Percentiles rank a stretch among this genome's conserved stretches.
These are phyloP conservation scores for Ustilago curta DNA, from an alignment of 1,284 basidiomycete genomes.

Conservation along the genomic window DNA sequence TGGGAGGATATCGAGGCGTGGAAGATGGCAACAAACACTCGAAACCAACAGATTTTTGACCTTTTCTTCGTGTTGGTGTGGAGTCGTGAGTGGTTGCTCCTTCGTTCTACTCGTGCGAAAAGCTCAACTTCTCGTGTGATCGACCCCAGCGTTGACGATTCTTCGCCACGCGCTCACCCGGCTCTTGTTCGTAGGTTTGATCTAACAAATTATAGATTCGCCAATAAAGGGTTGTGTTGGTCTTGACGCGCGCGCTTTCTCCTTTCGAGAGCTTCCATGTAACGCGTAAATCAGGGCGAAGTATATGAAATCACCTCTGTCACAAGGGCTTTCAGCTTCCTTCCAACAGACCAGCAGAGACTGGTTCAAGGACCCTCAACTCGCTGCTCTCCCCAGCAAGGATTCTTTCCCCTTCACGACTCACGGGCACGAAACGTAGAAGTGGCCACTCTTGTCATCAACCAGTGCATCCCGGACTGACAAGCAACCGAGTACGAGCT, in stretches of 20 bases:
- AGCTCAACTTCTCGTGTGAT: slow-evolving; percentile 16
- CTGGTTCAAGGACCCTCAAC: no score
- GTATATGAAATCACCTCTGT: no score
- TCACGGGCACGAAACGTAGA: no score
- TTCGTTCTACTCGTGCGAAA: slow-evolving; percentile 21
- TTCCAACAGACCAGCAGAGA: no score
- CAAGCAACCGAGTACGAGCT: not conserved
- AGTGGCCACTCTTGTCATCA: no score
- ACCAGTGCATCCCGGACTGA: not conserved
- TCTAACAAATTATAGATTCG: slow-evolving; percentile 13
- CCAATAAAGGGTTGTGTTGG: slow-evolving; percentile 22
- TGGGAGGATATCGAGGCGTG: not conserved
- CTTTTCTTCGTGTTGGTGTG: slow-evolving; percentile 48
- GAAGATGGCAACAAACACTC: no score
- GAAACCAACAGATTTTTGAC: not conserved
- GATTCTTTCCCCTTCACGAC: no score
- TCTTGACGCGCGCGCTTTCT: slow-evolving; percentile 24
- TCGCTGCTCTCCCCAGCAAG: no score
- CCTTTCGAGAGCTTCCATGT: not conserved
- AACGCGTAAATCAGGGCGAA: slow-evolving; percentile 31
- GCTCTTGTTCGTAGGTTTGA: not conserved
- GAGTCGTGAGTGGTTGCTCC: slow-evolving; percentile 27
- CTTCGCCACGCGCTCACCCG: no score
- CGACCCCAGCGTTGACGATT: slow-evolving; percentile 1
- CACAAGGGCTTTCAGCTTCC: no score